Base-by-base conservation (phyloP, 495 filamentous ascomycete species). In the Durotheca rogersii region DNA sequence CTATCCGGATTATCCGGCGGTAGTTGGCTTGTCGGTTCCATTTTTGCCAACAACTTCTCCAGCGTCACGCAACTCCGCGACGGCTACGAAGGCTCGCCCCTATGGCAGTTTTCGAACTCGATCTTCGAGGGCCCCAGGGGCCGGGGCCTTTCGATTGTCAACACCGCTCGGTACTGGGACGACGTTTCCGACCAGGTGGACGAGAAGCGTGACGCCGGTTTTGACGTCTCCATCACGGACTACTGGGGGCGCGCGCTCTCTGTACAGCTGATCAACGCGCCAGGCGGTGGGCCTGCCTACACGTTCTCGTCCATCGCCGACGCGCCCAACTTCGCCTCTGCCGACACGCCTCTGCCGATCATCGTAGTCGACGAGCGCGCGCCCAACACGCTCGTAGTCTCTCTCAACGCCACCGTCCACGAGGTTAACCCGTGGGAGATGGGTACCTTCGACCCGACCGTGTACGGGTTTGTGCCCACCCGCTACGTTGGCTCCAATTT, bases 401-500 rank as follows among this genome's bases (percentile, higher is more conserved):
- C 86, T 4, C 65, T 81, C 34, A 95, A 95, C 63, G 76, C 89
- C 1, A 95, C 92, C 3, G 81, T 93, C 34, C 87, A 77, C 53
- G 90, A 94, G 60, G 89, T 95, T 76, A 92, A 84, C 64, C 89
- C 93, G 0, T 94, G 78, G 67, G 92, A 97, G 56, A 78, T 95
- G 41, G 92, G 92, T 29, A 83, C 83, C 5, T 90, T 79, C 44
- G 92, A 97, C 60, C 88, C 90, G 0, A 89, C 84, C 0, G 72
- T 88, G 5, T 91, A 73, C 60, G 90, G 82, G 15, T 96, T 95
- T 51, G 85, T 72, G 1, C 89, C 89, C 2, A 69, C 85, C 9
- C 65, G 81, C 33, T 94, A 86, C 66, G 65, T 94, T 4, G 92
- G 89, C 6, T 89, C 90, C 17, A 85, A 86, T 57, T 94, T 96